Base-by-base conservation (phyloP, 768 basidiomycete genomes). In the Naganishia antarctica region DNA sequence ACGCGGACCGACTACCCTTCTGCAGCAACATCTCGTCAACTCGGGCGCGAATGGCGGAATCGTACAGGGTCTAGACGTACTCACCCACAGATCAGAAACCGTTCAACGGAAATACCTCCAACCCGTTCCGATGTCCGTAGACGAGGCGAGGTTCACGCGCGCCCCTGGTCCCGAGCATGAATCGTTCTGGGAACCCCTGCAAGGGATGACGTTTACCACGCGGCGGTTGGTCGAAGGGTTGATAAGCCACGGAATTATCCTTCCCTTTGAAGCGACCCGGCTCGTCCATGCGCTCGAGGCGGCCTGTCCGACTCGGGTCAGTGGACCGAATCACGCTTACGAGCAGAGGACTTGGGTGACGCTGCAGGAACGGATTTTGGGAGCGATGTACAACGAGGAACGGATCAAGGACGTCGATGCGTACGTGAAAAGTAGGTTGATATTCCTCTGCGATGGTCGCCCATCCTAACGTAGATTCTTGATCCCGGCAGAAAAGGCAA, bases 141-240 rank as follows among this genome's bases (percentile, higher is more conserved):
- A n/a, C n/a, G n/a, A n/a, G n/a, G n/a, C n/a, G n/a, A n/a, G n/a
- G n/a, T n/a, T n/a, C n/a, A n/a, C n/a, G n/a, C n/a, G n/a, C n/a
- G n/a, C n/a, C n/a, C n/a, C n/a, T n/a, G n/a, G n/a, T n/a, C n/a
- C n/a, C n/a, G n/a, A n/a, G n/a, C n/a, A n/a, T n/a, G n/a, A n/a
- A n/a, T n/a, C n/a, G n/a, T n/a, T n/a, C 2, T 31, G 28, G n/a
- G 26, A 26, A 45, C 60, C 41, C 7, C 23, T 61, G 28, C 23
- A 34, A 11, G 44, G 31, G 15, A 45, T 61, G 60, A 34, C 43
- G 1, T 76, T 76, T 49, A 69, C 70, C 3, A 65, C 67, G 0
- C 46, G 72, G 28, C 70, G 68, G 3, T 61, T 76, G 34, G 66
- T 76, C n/a, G 73, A 76, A 60, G 75, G 75, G 12, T 49, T 76